Evolutionary conservation across 2,329 filamentous ascomycete genomes (phyloP).

Genomic region (Penicillium glabrum): DNA sequence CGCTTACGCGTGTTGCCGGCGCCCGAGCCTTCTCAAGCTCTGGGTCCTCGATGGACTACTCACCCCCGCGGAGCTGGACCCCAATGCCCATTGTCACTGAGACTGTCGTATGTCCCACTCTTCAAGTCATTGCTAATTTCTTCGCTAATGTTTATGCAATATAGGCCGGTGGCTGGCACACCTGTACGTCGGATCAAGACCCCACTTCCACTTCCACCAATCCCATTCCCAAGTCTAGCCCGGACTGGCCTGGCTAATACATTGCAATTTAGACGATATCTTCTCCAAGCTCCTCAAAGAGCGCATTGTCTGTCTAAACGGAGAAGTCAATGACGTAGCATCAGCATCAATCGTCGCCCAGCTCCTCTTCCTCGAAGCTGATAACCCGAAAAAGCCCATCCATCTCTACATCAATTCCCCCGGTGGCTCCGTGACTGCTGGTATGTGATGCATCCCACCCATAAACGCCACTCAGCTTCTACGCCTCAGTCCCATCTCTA

Average conservation of each 20-base stretch:
- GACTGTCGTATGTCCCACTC: constrained; percentile 52
- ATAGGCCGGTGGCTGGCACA: constrained; percentile 74
- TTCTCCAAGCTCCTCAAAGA: constrained; percentile 82
- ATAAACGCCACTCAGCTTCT: background rate
- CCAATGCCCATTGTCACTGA: constrained; percentile 58
- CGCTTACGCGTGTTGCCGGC: constrained; percentile 3
- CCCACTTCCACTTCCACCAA: constrained; percentile 27
- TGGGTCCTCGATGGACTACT: constrained; percentile 24
- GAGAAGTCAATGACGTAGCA: constrained; percentile 82
- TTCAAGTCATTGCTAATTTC: background rate
- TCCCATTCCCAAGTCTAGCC: background rate
- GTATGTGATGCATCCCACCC: constrained; percentile 34
- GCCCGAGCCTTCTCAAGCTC: constrained; percentile 32
- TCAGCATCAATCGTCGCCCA: constrained; percentile 95
- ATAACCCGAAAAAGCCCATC: constrained; percentile 91
- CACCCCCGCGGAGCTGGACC: constrained; percentile 45
- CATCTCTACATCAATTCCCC: constrained; percentile 98
- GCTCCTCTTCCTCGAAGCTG: constrained; percentile 95
- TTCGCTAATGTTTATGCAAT: background rate
- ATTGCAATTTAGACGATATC: constrained; percentile 64
- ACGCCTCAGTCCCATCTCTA: background rate
- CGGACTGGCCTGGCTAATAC: constrained; percentile 10
- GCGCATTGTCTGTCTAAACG: constrained; percentile 91
- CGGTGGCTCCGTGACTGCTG: constrained; percentile 86
- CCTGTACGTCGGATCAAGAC: constrained; percentile 57